Conservation (phyloP, 108 stramenopile genomes). For the Cyclostephanos invisitatus region DNA sequence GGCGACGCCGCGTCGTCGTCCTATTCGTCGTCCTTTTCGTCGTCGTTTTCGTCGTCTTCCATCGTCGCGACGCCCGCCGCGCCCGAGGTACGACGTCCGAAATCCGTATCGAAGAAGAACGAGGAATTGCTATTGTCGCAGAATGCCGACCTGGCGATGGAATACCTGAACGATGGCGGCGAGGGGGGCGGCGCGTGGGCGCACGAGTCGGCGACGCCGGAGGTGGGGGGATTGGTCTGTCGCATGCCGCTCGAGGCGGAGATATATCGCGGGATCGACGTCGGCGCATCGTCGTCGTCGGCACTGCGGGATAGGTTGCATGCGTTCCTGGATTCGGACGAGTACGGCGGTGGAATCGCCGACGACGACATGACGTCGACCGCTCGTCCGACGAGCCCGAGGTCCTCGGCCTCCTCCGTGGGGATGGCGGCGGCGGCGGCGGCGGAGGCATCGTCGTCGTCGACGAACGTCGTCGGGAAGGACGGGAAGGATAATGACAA, state of each 20-base stretch:
- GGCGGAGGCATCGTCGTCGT: not conserved
- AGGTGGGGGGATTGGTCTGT: slow-evolving; percentile 78
- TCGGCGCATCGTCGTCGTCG: slow-evolving; percentile 42
- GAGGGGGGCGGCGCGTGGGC: slow-evolving; percentile 69
- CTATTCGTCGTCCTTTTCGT: not conserved
- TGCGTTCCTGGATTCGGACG: slow-evolving; percentile 35
- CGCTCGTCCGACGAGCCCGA: not conserved
- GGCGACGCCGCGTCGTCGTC: not conserved
- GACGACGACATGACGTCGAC: too few relatives aligned
- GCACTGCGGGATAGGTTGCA: slow-evolving; percentile 54
- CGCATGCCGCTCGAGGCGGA: slow-evolving; percentile 84
- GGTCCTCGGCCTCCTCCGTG: not conserved
- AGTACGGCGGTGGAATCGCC: slow-evolving; percentile 13
- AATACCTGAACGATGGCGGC: slow-evolving; percentile 41
- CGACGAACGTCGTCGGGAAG: not conserved
- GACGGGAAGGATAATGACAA: slow-evolving; percentile 4
- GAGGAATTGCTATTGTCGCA: slow-evolving; percentile 63
- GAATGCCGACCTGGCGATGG: slow-evolving; percentile 56
- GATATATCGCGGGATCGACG: slow-evolving; percentile 50
- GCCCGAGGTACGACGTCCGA: slow-evolving; percentile 16
- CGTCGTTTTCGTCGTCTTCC: not conserved
- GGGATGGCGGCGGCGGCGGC: not conserved
- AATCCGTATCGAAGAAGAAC: slow-evolving; percentile 60
- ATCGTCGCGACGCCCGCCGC: not conserved
- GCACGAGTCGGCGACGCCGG: slow-evolving; percentile 67